Conservation (phyloP, 2,329 filamentous ascomycete genomes). For the Neoscytalidium dimidiatum region DNA sequence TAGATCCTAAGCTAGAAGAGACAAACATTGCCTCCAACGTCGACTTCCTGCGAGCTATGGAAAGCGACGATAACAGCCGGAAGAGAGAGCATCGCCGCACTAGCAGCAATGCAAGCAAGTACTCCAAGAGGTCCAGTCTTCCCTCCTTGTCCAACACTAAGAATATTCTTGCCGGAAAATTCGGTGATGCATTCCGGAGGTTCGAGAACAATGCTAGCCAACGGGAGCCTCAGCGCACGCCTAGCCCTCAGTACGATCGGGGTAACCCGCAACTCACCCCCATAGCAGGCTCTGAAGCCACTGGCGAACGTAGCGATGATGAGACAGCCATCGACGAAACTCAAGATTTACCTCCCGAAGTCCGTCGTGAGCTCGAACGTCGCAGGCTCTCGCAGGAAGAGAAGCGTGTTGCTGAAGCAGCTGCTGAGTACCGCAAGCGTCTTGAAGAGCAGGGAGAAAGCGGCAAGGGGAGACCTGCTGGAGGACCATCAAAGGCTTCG, state of each 20-base stretch:
- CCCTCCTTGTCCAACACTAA: conserved; percentile 74
- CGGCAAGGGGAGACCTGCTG: conserved; percentile 40
- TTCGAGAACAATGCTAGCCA: conserved; percentile 66
- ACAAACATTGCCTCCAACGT: conserved; percentile 75
- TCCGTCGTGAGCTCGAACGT: conserved; percentile 86
- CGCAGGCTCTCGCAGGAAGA: conserved; percentile 83
- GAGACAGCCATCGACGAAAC: conserved; percentile 64
- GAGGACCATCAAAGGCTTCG: conserved; percentile 58
- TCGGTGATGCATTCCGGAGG: conserved; percentile 89
- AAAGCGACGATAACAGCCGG: conserved; percentile 57
- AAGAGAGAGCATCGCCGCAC: conserved; percentile 55
- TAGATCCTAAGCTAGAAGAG: conserved; percentile 48
- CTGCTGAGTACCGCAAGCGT: conserved; percentile 81
- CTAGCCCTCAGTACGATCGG: conserved; percentile 30
- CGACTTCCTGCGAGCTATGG: conserved; percentile 77
- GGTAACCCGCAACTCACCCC: conserved; percentile 52
- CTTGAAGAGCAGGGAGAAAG: conserved; percentile 63
- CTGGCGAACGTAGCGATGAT: conserved; percentile 68
- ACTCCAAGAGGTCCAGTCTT: conserved; percentile 73
- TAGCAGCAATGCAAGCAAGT: conserved; percentile 60
- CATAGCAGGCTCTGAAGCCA: conserved; percentile 74
- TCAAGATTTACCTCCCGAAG: conserved; percentile 79
- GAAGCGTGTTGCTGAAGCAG: conserved; percentile 81
- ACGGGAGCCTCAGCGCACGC: conserved; percentile 33
- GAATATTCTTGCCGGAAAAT: conserved; percentile 80